These are phyloP conservation scores for Sequoia sempervirens DNA, from an alignment of 75 land plant genomes.

Conservation along the genomic window DNA sequence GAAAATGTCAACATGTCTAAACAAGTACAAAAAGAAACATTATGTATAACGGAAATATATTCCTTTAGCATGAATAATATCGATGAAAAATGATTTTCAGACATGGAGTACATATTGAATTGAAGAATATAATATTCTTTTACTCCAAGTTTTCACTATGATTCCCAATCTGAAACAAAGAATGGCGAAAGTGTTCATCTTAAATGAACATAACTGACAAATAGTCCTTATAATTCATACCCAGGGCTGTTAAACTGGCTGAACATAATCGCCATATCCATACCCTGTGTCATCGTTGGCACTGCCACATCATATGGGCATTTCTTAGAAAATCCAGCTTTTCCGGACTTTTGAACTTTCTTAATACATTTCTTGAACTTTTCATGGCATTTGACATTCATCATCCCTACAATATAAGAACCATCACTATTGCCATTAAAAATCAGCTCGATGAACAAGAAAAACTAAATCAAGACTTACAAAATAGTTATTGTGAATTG, in stretches of 20 bases:
- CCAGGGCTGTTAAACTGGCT: constrained; percentile 43
- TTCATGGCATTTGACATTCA: constrained; percentile 63
- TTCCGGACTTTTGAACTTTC: constrained; percentile 66
- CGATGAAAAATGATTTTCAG: background rate
- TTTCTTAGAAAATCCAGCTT: constrained; percentile 57
- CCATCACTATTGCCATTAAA: background rate
- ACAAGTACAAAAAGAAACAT: background rate
- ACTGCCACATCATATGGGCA: constrained; percentile 69
- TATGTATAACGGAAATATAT: background rate
- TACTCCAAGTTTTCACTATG: background rate
- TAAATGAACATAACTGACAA: background rate
- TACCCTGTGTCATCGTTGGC: constrained; percentile 72
- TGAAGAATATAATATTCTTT: background rate
- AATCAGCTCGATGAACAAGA: background rate
- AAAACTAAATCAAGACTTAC: background rate
- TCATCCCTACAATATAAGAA: constrained; percentile 44
- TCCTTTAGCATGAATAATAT: background rate
- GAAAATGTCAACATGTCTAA: background rate
- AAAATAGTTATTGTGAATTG: background rate
- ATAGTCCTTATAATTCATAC: constrained; percentile 5
- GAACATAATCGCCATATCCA: constrained; percentile 76
- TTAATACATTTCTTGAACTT: constrained; percentile 84
- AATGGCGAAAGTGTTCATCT: background rate
- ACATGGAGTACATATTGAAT: background rate
- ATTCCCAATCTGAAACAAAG: background rate